Evolutionary conservation across 1,284 basidiomycete genomes (phyloP), one percentile per base, ranked within the genome.

Genomic region (Phaffia rhodozyma): DNA sequence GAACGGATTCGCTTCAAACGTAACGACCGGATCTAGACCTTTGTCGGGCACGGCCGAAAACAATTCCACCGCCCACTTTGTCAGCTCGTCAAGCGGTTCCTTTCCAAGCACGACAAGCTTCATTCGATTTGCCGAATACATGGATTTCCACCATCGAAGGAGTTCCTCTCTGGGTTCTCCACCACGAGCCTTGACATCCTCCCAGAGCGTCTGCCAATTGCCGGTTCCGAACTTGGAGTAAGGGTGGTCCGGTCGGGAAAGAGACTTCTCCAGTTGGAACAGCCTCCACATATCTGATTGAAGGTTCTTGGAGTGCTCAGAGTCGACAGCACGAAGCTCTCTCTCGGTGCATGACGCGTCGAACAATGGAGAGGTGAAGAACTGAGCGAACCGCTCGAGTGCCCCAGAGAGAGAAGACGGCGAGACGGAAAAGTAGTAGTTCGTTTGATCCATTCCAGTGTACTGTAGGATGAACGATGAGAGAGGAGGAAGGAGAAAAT

Each of bases 241-340:
- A 1, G 84, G 82, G 74, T 98, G 94, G 1, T 85, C 85, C 1
- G 80, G 79, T 68, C 83, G 85, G 66, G 84, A 87, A 51, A 97
- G 82, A 68, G 86, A 83, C 77, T 99, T 98, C 76, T 91, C 92
- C 30, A 97, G 79, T 76, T 99, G 96, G 77, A 89, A 97, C 63
- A 93, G 85, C n/a, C 96, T 84, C 91, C 91, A 93, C 71, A 85
- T 78, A 72, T 96, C 91, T 16, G 79, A 79, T 75, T 94, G 91
- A 60, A 91, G 82, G 73, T 98, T 98, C 80, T 98, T 98, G 80
- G 91, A 92, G 81, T 98, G 89, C 74, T 99, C 96, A 0, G 92
- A 97, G 74, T 98, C 88, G 48, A 99, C 96, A 1, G 96, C 96
- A 69, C 93, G 92, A 69, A 97, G 84, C 77, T 99, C 96, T 55